Percentiles rank a stretch among this genome's conserved stretches.
Conservation (phyloP, 1,139 yeast genomes). For the Debaryomyces coudertii region DNA sequence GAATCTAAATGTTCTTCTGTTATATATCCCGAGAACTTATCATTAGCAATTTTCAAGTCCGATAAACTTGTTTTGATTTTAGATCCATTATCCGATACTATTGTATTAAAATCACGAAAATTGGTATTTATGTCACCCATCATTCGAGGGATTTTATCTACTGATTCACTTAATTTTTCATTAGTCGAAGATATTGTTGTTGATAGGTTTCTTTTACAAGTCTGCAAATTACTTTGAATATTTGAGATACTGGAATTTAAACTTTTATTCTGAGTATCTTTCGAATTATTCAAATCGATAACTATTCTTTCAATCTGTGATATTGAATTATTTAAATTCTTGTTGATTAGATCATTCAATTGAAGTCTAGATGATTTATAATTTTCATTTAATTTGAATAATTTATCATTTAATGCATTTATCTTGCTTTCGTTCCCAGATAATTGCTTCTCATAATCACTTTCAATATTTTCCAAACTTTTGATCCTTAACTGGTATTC, state of each 20-base stretch:
- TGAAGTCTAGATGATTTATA: slow-evolving; percentile 14
- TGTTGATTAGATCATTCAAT: slow-evolving; percentile 13
- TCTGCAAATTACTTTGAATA: slow-evolving; percentile 8
- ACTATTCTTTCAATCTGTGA: slow-evolving; percentile 10
- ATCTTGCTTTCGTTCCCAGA: slow-evolving; percentile 8
- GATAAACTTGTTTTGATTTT: slow-evolving; percentile 14
- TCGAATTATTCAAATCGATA: slow-evolving; percentile 4
- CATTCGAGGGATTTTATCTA: slow-evolving; percentile 9
- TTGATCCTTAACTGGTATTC: slow-evolving; percentile 14
- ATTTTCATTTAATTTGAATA: slow-evolving; percentile 14
- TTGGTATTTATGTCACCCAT: slow-evolving; percentile 8
- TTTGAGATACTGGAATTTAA: background rate
- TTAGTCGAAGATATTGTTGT: slow-evolving; percentile 7
- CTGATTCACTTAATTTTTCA: slow-evolving; percentile 9
- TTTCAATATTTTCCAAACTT: slow-evolving; percentile 12
- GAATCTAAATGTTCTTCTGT: slow-evolving; percentile 17
- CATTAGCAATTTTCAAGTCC: slow-evolving; percentile 18
- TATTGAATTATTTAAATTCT: slow-evolving; percentile 12
- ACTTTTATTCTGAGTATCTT: slow-evolving; percentile 3
- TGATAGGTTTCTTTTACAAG: slow-evolving; percentile 5
- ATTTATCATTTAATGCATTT: slow-evolving; percentile 10
- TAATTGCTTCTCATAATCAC: slow-evolving; percentile 12
- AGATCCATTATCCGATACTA: slow-evolving; percentile 3
- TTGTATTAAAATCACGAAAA: slow-evolving; percentile 1
- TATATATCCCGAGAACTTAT: slow-evolving; percentile 20